Evolutionary conservation across 129 eudicot genomes (phyloP).

Genomic region (carrot (Daucus carota)): DH1_v3.0 NC_030385.2:45020001-45020500

Average conservation of each 20-base stretch:
- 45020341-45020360: no score
- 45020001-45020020: not conserved
- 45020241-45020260: no score
- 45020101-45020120: not conserved
- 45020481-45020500: not conserved
- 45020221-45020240: not conserved
- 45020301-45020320: not conserved
- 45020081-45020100: not conserved
- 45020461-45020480: not conserved
- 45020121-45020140: not conserved
- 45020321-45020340: no score
- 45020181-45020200: no score
- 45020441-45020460: not conserved
- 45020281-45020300: not conserved
- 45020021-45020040: not conserved
- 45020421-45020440: not conserved
- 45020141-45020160: not conserved
- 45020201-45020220: not conserved
- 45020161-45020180: no score
- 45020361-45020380: no score
- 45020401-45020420: no score
- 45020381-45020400: no score
- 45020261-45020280: no score
- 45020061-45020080: not conserved
- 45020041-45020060: not conserved